These are phyloP conservation scores for Daldinia concentrica DNA, from an alignment of 495 filamentous ascomycete genomes.

Conservation along the genomic window DNA sequence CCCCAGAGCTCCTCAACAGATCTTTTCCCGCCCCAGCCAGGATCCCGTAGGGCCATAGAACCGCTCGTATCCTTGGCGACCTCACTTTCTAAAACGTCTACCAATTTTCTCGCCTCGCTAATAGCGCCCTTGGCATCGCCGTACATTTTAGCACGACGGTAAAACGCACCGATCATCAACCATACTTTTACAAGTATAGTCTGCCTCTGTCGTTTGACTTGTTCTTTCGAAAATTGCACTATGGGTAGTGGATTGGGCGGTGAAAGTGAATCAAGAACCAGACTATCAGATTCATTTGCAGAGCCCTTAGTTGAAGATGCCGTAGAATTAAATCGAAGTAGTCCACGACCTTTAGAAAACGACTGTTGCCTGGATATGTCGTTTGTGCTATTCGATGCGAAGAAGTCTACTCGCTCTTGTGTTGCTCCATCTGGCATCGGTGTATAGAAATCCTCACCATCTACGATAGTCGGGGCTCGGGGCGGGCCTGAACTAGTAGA, in stretches of 20 bases:
- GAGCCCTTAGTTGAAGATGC: conserved; percentile 41
- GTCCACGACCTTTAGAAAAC: conserved; percentile 43
- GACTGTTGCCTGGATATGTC: conserved; percentile 43
- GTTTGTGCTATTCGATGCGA: conserved; percentile 45
- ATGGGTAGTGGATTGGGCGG: conserved; percentile 52
- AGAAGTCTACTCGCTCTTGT: conserved; percentile 48
- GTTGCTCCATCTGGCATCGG: conserved; percentile 47
- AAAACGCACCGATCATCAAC: conserved; percentile 87
- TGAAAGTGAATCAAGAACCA: conserved; percentile 41
- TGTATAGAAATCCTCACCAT: conserved; percentile 53
- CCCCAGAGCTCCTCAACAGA: conserved; percentile 81
- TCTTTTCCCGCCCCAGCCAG: conserved; percentile 77
- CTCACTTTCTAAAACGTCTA: conserved; percentile 64
- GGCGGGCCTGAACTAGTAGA: conserved; percentile 46
- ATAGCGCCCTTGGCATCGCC: conserved; percentile 82
- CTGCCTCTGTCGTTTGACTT: conserved; percentile 65
- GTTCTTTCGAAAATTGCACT: conserved; percentile 60
- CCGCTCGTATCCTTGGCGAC: conserved; percentile 61
- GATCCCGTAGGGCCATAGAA: conserved; percentile 60
- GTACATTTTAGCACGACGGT: conserved; percentile 79
- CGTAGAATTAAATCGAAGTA: conserved; percentile 47
- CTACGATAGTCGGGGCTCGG: conserved; percentile 45
- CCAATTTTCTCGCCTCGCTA: conserved; percentile 79
- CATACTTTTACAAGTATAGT: conserved; percentile 80
- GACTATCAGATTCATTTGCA: conserved; percentile 28